A percentile compares a stretch with the other conserved stretches of the same genome.
phyloP scores from a whole-genome alignment of 257 asterid species.

The Forsythia viridissima region DNA sequence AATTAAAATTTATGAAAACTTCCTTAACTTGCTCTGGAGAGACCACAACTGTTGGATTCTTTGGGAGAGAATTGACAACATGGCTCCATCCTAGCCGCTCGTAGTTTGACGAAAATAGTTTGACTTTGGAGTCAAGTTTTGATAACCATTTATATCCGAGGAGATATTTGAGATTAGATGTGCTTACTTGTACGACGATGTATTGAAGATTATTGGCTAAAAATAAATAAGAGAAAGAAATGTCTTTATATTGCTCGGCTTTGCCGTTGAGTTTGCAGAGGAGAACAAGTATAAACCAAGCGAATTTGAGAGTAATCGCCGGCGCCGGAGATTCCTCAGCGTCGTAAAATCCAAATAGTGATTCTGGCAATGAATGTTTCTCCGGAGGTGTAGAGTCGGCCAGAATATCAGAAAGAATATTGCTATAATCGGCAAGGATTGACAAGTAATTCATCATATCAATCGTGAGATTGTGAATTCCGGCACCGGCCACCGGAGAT shows the following conservation, averaged over 20 bases:
- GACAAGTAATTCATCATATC: slow-evolving; percentile 33
- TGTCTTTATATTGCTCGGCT: slow-evolving; percentile 40
- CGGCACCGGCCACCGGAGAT: slow-evolving; percentile 30
- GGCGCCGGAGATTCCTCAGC: slow-evolving; percentile 22
- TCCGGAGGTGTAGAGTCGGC: slow-evolving; percentile 23
- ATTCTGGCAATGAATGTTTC: slow-evolving; percentile 13
- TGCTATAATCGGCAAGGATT: slow-evolving; percentile 48
- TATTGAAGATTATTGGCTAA: slow-evolving; percentile 40
- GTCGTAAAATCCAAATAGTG: slow-evolving; percentile 21
- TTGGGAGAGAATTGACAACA: slow-evolving; percentile 26
- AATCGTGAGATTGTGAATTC: slow-evolving; percentile 31
- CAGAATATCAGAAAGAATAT: slow-evolving; percentile 29
- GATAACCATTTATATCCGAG: slow-evolving; percentile 41
- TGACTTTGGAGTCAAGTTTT: slow-evolving; percentile 35
- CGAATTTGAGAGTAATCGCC: slow-evolving; percentile 27
- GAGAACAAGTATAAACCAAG: slow-evolving; percentile 30
- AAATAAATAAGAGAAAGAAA: slow-evolving; percentile 35
- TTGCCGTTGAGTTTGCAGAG: slow-evolving; percentile 37
- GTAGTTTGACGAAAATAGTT: slow-evolving; percentile 26
- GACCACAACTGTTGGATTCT: slow-evolving; percentile 17
- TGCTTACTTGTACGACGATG: slow-evolving; percentile 22
- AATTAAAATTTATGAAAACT: slow-evolving; percentile 33
- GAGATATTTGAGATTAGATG: slow-evolving; percentile 39
- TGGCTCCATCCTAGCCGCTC: slow-evolving; percentile 40
- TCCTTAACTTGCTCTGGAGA: slow-evolving; percentile 29